Conservation (phyloP, 805 yeast genomes). For the Metschnikowia santaceciliae region DNA sequence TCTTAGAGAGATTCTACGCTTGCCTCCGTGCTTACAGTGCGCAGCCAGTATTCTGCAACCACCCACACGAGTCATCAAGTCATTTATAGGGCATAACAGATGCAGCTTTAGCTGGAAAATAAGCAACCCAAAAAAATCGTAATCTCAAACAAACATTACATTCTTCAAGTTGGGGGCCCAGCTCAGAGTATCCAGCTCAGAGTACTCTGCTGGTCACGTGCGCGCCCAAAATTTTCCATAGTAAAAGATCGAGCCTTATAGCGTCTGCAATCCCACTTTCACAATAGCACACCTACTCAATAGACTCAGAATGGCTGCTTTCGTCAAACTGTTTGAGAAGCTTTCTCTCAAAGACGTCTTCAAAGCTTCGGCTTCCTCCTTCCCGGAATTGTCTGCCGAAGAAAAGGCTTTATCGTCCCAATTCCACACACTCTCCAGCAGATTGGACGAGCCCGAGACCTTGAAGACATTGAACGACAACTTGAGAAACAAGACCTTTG, state of each 20-base stretch:
- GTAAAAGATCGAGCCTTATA: neutral
- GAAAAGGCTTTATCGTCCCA: slow-evolving; percentile 75
- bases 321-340: slow-evolving; percentile 26
- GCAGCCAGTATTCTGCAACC: neutral
- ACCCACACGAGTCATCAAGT: neutral
- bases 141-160: neutral
- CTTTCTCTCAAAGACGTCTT: slow-evolving; percentile 28
- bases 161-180: neutral
- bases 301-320: slow-evolving; percentile 27
- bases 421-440: slow-evolving; percentile 68
- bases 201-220: slow-evolving; percentile 12
- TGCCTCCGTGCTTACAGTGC: neutral
- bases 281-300: slow-evolving; percentile 5
- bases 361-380: slow-evolving; percentile 16
- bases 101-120: neutral
- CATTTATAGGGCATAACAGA: neutral
- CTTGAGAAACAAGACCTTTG: slow-evolving; percentile 65
- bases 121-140: neutral
- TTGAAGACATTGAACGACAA: slow-evolving; percentile 56
- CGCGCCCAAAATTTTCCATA: slow-evolving; percentile 11
- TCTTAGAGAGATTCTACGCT: too few relatives aligned
- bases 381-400: slow-evolving; percentile 34
- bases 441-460: slow-evolving; percentile 47
- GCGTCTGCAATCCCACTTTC: neutral
- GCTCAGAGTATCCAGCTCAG: neutral